Percentiles rank a stretch among this genome's conserved stretches.
phyloP scores from a whole-genome alignment of 306 rosid species.

The Quercus glauca region DNA sequence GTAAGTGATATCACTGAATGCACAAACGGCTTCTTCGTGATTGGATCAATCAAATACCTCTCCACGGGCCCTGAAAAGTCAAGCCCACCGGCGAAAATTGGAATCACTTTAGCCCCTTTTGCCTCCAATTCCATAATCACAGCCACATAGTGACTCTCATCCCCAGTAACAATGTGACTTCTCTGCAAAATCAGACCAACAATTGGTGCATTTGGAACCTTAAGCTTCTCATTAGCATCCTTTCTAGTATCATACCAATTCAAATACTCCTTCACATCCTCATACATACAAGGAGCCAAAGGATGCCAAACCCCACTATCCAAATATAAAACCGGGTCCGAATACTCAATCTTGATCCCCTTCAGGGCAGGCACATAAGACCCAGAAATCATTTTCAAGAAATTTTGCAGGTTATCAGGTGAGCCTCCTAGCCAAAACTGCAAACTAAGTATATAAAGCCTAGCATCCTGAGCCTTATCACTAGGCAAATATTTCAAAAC shows the following conservation, averaged over 20 bases:
- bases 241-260: constrained; percentile 94
- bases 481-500: constrained; percentile 94
- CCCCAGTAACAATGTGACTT: constrained; percentile 98
- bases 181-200: constrained; percentile 86
- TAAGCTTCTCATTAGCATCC: constrained; percentile 86
- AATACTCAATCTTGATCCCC: constrained; percentile 66
- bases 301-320: constrained; percentile 98
- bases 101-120: constrained; percentile 91
- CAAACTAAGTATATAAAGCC: constrained; percentile 80
- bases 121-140: constrained; percentile 98
- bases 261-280: constrained; percentile 93
- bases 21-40: constrained; percentile 73
- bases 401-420: constrained; percentile 84
- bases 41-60: constrained; percentile 74
- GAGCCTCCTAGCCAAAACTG: constrained; percentile 99
- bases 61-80: constrained; percentile 97
- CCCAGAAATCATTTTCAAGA: constrained; percentile 85
- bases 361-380: constrained; percentile 81
- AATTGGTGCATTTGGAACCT: constrained; percentile 54
- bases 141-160: constrained; percentile 95
- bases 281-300: constrained; percentile 97
- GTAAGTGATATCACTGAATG: constrained; percentile 83
- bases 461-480: constrained; percentile 97
- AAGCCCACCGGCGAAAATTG: constrained; percentile 90
- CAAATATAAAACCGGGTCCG: constrained; percentile 90